Evolutionary conservation across 768 basidiomycete genomes (phyloP).

Genomic region (Glaciozyma martinii): DNA sequence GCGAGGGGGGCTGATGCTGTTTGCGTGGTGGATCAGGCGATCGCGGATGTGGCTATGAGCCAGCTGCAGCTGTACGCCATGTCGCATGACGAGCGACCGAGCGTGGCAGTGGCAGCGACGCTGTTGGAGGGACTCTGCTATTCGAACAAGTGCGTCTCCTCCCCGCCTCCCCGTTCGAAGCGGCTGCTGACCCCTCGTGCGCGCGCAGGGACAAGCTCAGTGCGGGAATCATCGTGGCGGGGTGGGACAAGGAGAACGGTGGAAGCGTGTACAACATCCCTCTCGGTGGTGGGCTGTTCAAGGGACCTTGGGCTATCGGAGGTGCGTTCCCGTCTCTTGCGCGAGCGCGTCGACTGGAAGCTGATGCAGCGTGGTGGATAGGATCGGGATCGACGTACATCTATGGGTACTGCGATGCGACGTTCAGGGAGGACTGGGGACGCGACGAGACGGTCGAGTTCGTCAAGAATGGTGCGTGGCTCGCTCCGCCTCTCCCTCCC

Average conservation of each 20-base stretch:
- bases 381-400: constrained; percentile 89
- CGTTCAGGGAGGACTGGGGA: constrained; percentile 84
- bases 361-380: background rate
- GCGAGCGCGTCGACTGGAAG: background rate
- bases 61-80: constrained; percentile 36
- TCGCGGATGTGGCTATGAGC: constrained; percentile 59
- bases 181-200: background rate
- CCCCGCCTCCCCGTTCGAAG: background rate
- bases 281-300: constrained; percentile 89
- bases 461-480: constrained; percentile 77
- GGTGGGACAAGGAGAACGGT: constrained; percentile 87
- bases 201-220: constrained; percentile 44
- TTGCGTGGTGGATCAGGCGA: constrained; percentile 45
- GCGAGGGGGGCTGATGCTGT: background rate
- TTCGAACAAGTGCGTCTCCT: constrained; percentile 68
- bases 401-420: constrained; percentile 99
- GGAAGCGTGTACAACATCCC: constrained; percentile 96
- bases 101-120: constrained; percentile 72
- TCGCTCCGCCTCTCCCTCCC: background rate
- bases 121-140: constrained; percentile 84
- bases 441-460: constrained; percentile 84
- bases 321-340: background rate
- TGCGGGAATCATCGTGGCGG: constrained; percentile 95
- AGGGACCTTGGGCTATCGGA: constrained; percentile 97
- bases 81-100: constrained; percentile 51